Evolutionary conservation across 2,329 filamentous ascomycete genomes (phyloP), one percentile per base, ranked within the genome.

Genomic region (Alternaria sp.): DNA sequence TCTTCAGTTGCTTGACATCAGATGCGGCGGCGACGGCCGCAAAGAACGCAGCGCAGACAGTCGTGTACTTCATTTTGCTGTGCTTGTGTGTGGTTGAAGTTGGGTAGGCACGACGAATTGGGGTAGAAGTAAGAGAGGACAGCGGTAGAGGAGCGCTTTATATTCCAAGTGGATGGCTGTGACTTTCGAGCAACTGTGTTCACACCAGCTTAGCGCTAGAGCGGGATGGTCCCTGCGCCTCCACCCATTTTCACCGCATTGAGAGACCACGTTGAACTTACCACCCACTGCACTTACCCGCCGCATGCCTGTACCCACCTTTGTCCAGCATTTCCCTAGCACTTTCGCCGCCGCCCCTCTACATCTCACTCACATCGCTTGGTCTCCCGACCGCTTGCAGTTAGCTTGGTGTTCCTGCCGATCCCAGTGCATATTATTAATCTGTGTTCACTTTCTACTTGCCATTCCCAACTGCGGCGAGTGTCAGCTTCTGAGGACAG

Each of bases 1-100:
- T 90, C 82, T 91, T 96, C 70, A 99, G 86, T 72, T 93, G 89
- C 75, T 89, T 83, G 69, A 99, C 96, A 80, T 98, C 93, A 50
- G 93, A 97, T 54, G 86, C 86, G 47, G 85, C 83, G 70, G 86
- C 88, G 66, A 89, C 86, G 73, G 88, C 90, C 66, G 84, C 83
- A 73, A 85, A 77, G 68, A 84, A 71, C 43, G 70, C 77, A 69
- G 79, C 82, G 69, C 75, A 78, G 69, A 79, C 72, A 57, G 74
- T 74, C 47, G 74, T 72, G 73, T 76, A 77, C 66, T 76, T 76
- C 77, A 79, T 79, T 57, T 57, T 77, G 67, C 55, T 54, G 66
- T 59, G 64, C 57, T 58, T 52, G 61, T 19, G 52, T 64, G 58
- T 61, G 47, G 52, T 61, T 61, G 44, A 52, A 59, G 30, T 46